A percentile compares a stretch with the other conserved stretches of the same genome.
Conservation (phyloP, 164 flowering plant genomes). For the Kalanchoe fedtschenkoi region DNA sequence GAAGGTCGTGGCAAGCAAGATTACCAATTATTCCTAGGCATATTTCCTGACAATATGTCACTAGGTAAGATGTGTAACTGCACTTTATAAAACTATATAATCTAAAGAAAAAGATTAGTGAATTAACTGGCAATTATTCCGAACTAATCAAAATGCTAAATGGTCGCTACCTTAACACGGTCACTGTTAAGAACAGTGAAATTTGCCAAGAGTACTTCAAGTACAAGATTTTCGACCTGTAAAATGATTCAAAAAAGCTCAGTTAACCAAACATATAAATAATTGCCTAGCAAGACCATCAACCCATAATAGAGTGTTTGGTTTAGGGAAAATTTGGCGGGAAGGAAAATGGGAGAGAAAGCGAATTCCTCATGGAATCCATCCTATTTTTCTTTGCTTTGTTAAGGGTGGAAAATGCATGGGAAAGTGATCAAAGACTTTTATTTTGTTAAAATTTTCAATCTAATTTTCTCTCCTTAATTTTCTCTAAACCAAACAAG, state of each 20-base stretch:
- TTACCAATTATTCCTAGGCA: conserved; percentile 84
- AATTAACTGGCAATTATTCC: not conserved
- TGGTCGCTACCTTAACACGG: conserved; percentile 46
- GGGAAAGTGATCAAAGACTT: too few species aligned
- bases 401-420: too few species aligned
- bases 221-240: conserved; percentile 72
- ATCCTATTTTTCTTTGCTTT: too few species aligned
- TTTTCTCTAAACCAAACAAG: too few species aligned
- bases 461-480: too few species aligned
- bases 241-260: not conserved
- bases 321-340: too few species aligned
- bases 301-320: too few species aligned
- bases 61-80: not conserved
- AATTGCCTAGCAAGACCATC: too few species aligned
- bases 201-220: conserved; percentile 71
- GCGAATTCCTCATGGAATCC: too few species aligned
- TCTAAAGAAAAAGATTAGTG: too few species aligned
- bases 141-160: not conserved
- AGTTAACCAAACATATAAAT: not conserved
- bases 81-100: conserved; percentile 2
- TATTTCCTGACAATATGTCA: conserved; percentile 62
- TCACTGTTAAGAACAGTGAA: conserved; percentile 44
- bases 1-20: conserved; percentile 79
- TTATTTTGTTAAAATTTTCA: too few species aligned
- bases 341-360: too few species aligned